phyloP scores from a whole-genome alignment of 108 stramenopile species.

The Epipyxis sp. region DNA sequence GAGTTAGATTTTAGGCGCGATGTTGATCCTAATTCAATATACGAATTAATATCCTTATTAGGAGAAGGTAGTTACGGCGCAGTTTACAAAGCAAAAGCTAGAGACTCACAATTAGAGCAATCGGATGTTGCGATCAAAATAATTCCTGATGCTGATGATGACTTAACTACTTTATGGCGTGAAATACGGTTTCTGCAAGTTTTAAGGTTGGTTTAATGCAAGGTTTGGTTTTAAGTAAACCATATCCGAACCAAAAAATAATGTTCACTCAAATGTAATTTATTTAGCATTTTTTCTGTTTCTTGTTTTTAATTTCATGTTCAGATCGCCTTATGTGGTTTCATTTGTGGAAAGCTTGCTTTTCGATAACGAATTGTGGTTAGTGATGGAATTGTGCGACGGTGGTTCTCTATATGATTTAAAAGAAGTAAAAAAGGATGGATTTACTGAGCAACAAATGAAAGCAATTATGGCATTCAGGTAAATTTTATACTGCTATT shows the following conservation, averaged over 20 bases:
- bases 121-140: constrained; percentile 55
- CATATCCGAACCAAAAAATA: no score
- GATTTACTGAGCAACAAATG: constrained; percentile 47
- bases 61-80: constrained; percentile 58
- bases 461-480: constrained; percentile 41
- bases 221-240: no score
- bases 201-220: no score
- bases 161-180: constrained; percentile 37
- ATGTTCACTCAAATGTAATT: no score
- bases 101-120: not conserved
- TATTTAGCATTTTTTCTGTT: no score
- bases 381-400: constrained; percentile 54
- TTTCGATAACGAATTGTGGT: constrained; percentile 50
- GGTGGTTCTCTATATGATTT: constrained; percentile 56
- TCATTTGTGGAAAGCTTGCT: constrained; percentile 49
- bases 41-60: constrained; percentile 49
- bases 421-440: constrained; percentile 42
- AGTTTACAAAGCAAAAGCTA: constrained; percentile 46
- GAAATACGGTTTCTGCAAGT: constrained; percentile 51
- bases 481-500: not conserved
- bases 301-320: no score
- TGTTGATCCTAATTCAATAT: constrained; percentile 45
- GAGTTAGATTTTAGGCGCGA: constrained; percentile 23
- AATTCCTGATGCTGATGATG: constrained; percentile 49
- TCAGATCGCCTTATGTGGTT: constrained; percentile 48